Base-by-base conservation (phyloP, 768 basidiomycete species). In the Naganishia onofrii region DNA sequence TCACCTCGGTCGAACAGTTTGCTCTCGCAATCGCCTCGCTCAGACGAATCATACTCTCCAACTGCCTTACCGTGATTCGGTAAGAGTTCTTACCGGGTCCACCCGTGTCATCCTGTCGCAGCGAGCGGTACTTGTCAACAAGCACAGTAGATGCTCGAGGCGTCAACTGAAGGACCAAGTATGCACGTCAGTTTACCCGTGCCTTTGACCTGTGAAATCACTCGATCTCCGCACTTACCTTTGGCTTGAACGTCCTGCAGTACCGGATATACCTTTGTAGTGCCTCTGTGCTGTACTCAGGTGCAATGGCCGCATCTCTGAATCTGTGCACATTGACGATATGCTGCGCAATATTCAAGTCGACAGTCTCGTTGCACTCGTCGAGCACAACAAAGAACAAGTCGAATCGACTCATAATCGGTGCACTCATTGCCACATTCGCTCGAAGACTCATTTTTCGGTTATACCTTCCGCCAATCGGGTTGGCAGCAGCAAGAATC, bases 341-440 rank as follows among this genome's bases (percentile, higher is more conserved):
- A 81, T 99, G 96, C 80, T 87, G 88, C 44, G 96, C 96, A 73
- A 99, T 90, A 77, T 93, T 92, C 77, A 92, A 81, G 77, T 99
- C 96, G 71, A 88, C 90, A 79, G 86, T 89, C 79, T 92, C 90
- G 78, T 97, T 89, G 81, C 94, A 97, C 77, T 99, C 94, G 76
- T 99, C 96, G 64, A 99, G 85, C 13, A 99, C 93, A 67, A 99
- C 92, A 78, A 98, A 99, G 84, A 98, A 98, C 74, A 99, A 78
- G 81, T 99, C 96, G 92, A 99, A 83, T 71, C 96, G 88, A 82
- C 92, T 94, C 95, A 99, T 98, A 82, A 99, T 98, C 0, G 96
- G 96, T 0, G 94, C 90, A 65, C 90, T 93, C 96, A 99, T 97
- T 70, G 91, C 91, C 38, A 99, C 88, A 80, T 99, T 99, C 3